Evolutionary conservation across 2,329 filamentous ascomycete species (phyloP), one percentile per base, ranked within the genome.

Genomic region (Xylariaceae sp.): DNA sequence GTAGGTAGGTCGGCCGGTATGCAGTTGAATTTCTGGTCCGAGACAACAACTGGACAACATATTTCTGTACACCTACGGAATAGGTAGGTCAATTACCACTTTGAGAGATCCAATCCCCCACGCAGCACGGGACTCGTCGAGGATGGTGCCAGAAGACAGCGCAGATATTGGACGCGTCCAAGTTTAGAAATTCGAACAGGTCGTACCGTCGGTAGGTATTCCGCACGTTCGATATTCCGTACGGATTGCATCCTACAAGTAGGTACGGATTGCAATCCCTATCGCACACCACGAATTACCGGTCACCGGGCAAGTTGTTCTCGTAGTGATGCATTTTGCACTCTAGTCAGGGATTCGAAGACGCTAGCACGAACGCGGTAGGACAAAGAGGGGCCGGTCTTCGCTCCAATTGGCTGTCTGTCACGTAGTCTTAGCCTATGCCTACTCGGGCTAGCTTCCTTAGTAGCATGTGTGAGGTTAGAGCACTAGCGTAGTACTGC

Each of bases 291-390:
- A 30, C 23, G 23, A 30, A 30, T 30, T 30, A 30, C 23, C 23
- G 4, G 5, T 5, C 23, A 5, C 4, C 5, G 23, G 23, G 23
- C 23, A 5, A 30, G 23, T 30, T 30, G 23, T 11, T 9, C 37
- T 41, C 11, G 7, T 13, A 41, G 37, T 41, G 41, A 30, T 30
- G 23, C 23, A 30, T 13, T 45, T n/a, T n/a, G 41, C 13, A 45
- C 41, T n/a, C n/a, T 6, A n/a, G 13, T 15, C 41, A 13, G 41
- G 13, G 41, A 45, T 15, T 45, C 53, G 7, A 56, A 55, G 23
- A 51, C 59, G 44, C 61, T 63, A 63, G 56, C 44, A 51, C 51
- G 52, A 59, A 63, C 61, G 51, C 57, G 61, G 61, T 52, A 64
- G 61, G 59, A 62, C 51, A 55, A 58, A 56, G 13, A 59, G 11